Evolutionary conservation across 805 yeast species (phyloP).

Genomic region (Sugiyamaella boreocaroliniensis): DNA sequence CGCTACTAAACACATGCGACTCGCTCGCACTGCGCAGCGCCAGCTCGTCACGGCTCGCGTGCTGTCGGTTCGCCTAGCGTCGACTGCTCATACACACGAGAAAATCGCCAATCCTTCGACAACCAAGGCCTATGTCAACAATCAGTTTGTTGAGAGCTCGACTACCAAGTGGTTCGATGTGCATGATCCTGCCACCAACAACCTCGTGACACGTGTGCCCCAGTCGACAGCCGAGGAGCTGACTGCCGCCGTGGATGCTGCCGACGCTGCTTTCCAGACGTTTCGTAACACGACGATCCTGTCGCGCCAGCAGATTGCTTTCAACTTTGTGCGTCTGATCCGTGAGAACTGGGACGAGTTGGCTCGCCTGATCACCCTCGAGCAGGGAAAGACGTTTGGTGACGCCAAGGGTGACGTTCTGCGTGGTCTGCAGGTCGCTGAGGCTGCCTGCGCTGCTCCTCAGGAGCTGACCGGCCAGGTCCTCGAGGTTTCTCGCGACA

Average conservation of each 20-base stretch:
- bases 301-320: slow-evolving; percentile 55
- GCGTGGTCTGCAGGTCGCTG: slow-evolving; percentile 73
- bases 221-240: slow-evolving; percentile 63
- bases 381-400: slow-evolving; percentile 71
- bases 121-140: slow-evolving; percentile 37
- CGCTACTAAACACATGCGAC: neutral
- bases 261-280: slow-evolving; percentile 51
- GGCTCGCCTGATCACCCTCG: slow-evolving; percentile 56
- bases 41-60: neutral
- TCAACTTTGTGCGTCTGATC: slow-evolving; percentile 59
- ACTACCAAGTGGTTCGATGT: slow-evolving; percentile 59
- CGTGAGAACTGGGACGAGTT: slow-evolving; percentile 61
- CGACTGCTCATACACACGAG: slow-evolving; percentile 20
- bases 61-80: neutral
- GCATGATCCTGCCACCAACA: slow-evolving; percentile 69
- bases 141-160: slow-evolving; percentile 44
- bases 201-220: slow-evolving; percentile 61
- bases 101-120: slow-evolving; percentile 29
- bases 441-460: slow-evolving; percentile 61
- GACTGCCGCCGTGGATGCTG: slow-evolving; percentile 57
- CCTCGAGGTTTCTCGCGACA: slow-evolving; percentile 62
- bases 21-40: neutral
- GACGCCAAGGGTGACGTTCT: slow-evolving; percentile 73
- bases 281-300: slow-evolving; percentile 49
- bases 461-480: slow-evolving; percentile 53